Conservation (phyloP, 2,329 filamentous ascomycete genomes). For the Fusarium siculi region DNA sequence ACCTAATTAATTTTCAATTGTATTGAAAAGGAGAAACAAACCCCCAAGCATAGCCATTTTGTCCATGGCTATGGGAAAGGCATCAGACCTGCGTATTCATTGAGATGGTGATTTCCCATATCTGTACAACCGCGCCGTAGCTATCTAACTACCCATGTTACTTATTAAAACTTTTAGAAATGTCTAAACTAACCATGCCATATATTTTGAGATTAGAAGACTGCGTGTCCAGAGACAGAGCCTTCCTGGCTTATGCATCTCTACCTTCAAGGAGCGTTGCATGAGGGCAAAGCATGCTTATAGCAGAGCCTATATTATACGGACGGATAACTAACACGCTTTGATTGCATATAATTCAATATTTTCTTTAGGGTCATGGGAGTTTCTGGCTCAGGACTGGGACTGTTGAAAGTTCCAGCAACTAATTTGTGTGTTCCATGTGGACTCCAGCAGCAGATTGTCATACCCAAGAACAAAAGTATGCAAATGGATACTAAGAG, state of each 20-base stretch:
- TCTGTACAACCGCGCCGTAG: neutral
- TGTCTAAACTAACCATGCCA: neutral
- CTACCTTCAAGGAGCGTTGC: neutral
- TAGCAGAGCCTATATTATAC: neutral
- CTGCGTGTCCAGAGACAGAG: neutral
- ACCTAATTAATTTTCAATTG: neutral
- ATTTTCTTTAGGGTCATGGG: no score
- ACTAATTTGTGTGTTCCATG: neutral
- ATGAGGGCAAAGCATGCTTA: neutral
- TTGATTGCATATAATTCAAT: neutral
- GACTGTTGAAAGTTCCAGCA: neutral
- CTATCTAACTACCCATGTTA: neutral
- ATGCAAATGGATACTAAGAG: neutral
- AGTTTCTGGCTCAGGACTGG: neutral
- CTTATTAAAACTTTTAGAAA: neutral
- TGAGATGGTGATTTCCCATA: neutral
- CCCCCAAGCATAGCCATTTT: neutral
- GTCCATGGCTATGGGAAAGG: neutral
- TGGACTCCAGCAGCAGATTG: neutral
- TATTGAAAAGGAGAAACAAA: neutral
- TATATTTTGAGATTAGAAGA: neutral
- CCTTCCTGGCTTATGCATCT: neutral
- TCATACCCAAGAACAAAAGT: neutral
- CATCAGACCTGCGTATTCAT: neutral
- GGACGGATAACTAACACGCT: neutral